Percentiles rank a stretch among this genome's conserved stretches.
These are phyloP conservation scores for Macroventuria anomochaeta DNA, from an alignment of 2,329 filamentous ascomycete species.

Conservation along the genomic window DNA sequence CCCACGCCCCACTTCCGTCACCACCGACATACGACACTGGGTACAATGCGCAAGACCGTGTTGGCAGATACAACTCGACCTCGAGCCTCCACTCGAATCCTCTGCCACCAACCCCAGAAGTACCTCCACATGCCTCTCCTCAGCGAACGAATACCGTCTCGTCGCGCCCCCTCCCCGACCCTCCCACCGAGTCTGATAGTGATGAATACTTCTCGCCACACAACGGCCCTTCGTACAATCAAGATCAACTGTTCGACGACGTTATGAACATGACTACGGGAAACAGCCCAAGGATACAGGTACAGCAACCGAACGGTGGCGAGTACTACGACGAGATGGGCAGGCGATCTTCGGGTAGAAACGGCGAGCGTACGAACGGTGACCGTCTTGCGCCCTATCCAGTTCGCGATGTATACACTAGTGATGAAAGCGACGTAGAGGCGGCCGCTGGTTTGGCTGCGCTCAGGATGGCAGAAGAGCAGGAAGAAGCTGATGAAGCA, in stretches of 20 bases:
- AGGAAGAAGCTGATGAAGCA: conserved; percentile 67
- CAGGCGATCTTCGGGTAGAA: conserved; percentile 32
- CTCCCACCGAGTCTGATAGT: conserved; percentile 60
- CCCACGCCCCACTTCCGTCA: conserved; percentile 46
- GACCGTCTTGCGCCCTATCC: conserved; percentile 50
- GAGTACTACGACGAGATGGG: conserved; percentile 37
- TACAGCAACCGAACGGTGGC: conserved; percentile 43
- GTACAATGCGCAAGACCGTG: conserved; percentile 37
- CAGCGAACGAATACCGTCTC: conserved; percentile 60
- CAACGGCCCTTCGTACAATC: conserved; percentile 45
- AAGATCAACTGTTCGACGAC: conserved; percentile 65
- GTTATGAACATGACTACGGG: conserved; percentile 59
- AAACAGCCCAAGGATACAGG: conserved; percentile 36
- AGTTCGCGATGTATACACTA: conserved; percentile 38
- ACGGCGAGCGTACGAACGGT: conserved; percentile 56
- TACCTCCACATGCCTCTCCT: conserved; percentile 58
- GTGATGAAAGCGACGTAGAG: conserved; percentile 86
- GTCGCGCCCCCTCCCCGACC: conserved; percentile 66
- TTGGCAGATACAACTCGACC: conserved; percentile 41
- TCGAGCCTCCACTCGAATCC: conserved; percentile 45
- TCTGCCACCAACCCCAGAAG: conserved; percentile 57
- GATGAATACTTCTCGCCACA: conserved; percentile 50
- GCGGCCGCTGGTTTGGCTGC: conserved; percentile 83
- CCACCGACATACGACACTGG: conserved; percentile 41
- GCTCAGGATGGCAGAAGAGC: conserved; percentile 81